These are phyloP conservation scores for Globisporangium parvum DNA, from an alignment of 352 stramenopile species.

Conservation along the genomic window DNA sequence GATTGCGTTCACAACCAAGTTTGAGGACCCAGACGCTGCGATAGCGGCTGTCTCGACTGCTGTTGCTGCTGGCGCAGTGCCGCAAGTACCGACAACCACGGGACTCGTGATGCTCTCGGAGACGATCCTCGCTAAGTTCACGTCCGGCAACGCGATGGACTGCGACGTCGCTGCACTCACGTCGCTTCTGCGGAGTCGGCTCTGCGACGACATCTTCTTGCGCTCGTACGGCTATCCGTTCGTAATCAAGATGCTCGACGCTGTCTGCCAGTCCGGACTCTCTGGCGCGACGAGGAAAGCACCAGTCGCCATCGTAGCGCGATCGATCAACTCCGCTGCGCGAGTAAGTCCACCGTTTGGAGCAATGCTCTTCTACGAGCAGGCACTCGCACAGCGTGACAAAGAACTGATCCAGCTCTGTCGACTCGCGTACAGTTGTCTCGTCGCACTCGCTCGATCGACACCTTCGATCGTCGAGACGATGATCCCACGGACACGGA, in stretches of 20 bases:
- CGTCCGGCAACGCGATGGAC: conserved; percentile 2
- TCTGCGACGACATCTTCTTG: conserved; percentile 11
- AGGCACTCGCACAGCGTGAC: neutral
- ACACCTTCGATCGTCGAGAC: conserved; percentile 1
- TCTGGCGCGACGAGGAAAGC: neutral
- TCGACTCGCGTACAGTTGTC: conserved; percentile 13
- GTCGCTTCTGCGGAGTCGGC: conserved; percentile 5
- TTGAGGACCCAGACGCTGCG: conserved; percentile 7
- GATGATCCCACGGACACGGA: conserved; percentile 12
- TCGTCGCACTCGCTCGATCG: conserved; percentile 3
- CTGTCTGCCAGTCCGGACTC: neutral
- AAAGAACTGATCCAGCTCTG: conserved; percentile 16
- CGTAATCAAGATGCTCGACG: conserved; percentile 10
- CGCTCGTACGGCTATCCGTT: conserved; percentile 10
- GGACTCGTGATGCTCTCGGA: conserved; percentile 8
- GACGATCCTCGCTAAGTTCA: conserved; percentile 13
- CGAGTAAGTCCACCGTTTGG: neutral
- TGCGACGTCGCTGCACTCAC: conserved; percentile 11
- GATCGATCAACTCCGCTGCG: neutral
- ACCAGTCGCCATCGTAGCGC: neutral
- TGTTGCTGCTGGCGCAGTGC: neutral
- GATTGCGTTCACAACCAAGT: neutral
- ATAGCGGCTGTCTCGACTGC: neutral
- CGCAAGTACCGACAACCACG: conserved; percentile 1
- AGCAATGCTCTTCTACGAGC: conserved; percentile 4